Evolutionary conservation across 108 stramenopile genomes (phyloP), one percentile per base, ranked within the genome.

Genomic region (Skeletonema tropicum): DNA sequence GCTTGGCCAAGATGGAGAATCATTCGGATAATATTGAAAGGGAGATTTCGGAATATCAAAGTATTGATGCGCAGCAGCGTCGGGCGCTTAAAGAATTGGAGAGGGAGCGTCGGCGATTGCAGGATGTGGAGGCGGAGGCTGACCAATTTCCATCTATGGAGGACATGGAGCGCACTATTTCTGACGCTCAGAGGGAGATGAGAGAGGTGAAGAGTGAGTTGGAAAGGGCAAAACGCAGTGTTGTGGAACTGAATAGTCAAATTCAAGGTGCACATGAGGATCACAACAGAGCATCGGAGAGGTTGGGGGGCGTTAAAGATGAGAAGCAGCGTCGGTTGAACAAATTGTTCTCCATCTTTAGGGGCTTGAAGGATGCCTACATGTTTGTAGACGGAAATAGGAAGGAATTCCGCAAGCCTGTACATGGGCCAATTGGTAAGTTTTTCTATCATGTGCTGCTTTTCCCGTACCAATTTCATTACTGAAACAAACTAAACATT

Each of bases 381-480:
- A 64, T 84, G 5, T 96, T 81, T 77, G 73, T 96, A 9, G 75
- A 87, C 19, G 19, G 85, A 4, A 89, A 96, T 74, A 74, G 87
- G 12, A 85, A 84, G 41, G 52, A 70, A 48, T 96, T 96, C 72
- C 88, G 95, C 32, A 82, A 73, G 49, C 83, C 80, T 11, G 91
- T 96, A n/a, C 73, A 77, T 39, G 95, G 95, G 6, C 95, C 95
- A 11, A 70, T 96, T 30, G 86, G 73, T 69, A 46, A 69, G 75
- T 48, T 49, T 10, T 49, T 65, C 6, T n/a, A 2, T 66, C 14
- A 26, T 38, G 30, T 66, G 33, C 26, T 25, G 7, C 46, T 26
- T 42, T 57, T 10, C 8, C 25, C 26, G 46, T 39, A 6, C 11
- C 45, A 29, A 29, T 29, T 29, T 29, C 26, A 2, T 29, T 23